Percentiles rank a stretch among this genome's conserved stretches.
Conservation (phyloP, 345 rosid genomes). For the Aquilaria yunnanensis region DNA sequence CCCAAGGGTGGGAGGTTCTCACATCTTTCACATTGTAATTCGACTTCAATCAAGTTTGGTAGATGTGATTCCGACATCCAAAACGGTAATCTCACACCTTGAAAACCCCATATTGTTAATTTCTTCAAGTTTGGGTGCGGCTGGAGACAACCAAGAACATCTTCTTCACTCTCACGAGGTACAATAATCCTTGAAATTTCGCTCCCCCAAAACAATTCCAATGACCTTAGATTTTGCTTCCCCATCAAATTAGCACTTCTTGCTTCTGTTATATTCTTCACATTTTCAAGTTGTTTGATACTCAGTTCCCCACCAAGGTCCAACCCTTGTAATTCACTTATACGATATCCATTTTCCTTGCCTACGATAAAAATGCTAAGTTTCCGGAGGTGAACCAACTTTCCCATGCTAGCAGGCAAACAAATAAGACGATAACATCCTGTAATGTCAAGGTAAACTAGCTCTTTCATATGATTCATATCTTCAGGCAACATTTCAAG, state of each 20-base stretch:
- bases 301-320: constrained; percentile 8
- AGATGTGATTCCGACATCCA: constrained; percentile 6
- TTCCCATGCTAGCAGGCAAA: constrained; percentile 9
- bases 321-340: constrained; percentile 7
- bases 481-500: constrained; percentile 7
- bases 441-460: background rate
- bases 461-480: constrained; percentile 4
- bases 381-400: constrained; percentile 5
- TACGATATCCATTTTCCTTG: background rate
- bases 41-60: constrained; percentile 4
- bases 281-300: constrained; percentile 2
- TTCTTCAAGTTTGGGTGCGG: constrained; percentile 8
- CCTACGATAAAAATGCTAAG: constrained; percentile 16
- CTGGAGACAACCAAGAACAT: constrained; percentile 4
- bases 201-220: background rate
- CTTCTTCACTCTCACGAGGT: background rate
- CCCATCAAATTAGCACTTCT: constrained; percentile 9
- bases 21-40: constrained; percentile 1
- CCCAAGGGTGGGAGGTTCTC: constrained; percentile 6
- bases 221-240: constrained; percentile 8
- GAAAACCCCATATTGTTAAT: background rate
- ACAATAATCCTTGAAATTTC: background rate
- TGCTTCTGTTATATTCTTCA: constrained; percentile 11
- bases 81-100: background rate
- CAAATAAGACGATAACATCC: background rate